Evolutionary conservation across 2,329 filamentous ascomycete species (phyloP), one percentile per base, ranked within the genome.

Genomic region (Chalaropsis thielavioides): DNA sequence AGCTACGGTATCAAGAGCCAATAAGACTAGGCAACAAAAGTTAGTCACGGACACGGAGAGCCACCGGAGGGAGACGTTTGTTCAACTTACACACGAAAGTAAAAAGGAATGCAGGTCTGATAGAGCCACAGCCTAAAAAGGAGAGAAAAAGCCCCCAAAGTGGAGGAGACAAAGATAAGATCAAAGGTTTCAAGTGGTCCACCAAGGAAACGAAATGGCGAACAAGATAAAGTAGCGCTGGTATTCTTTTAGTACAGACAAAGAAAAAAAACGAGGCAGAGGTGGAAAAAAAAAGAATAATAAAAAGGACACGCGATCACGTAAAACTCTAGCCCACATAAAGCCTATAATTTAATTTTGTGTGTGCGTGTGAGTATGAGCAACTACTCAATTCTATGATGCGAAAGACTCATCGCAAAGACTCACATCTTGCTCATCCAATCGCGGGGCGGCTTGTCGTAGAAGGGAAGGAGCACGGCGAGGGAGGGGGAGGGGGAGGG

Each of bases 101-200:
- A 51, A 51, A 24, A 51, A 51, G 19, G 7, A 51, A 17, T 5
- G 11, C 15, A 51, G 22, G 31, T 31, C 31, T 31, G 22, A 46
- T 10, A 15, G 24, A 51, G 19, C 46, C 22, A 51, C 46, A 51
- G 46, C 11, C 22, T 24, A 27, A 19, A 40, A 44, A 61, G 17
- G 38, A 17, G 38, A 3, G 31, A 43, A 61, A 11, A 38, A n/a
- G n/a, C n/a, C n/a, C 27, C 59, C 17, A 1, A 17, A 41, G 38
- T 60, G n/a, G 31, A 60, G 27, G 49, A 56, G 46, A 49, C 61
- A 44, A 56, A 41, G 46, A 63, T n/a, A 62, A 62, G 22, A 63
- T 27, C 43, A 58, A 64, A 56, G 19, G 54, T 56, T 38, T 10
- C 17, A 62, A 62, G 19, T 43, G 7, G 46, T 27, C 22, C 22